phyloP scores from a whole-genome alignment of 345 rosid species.

The Citrus sp. region DNA sequence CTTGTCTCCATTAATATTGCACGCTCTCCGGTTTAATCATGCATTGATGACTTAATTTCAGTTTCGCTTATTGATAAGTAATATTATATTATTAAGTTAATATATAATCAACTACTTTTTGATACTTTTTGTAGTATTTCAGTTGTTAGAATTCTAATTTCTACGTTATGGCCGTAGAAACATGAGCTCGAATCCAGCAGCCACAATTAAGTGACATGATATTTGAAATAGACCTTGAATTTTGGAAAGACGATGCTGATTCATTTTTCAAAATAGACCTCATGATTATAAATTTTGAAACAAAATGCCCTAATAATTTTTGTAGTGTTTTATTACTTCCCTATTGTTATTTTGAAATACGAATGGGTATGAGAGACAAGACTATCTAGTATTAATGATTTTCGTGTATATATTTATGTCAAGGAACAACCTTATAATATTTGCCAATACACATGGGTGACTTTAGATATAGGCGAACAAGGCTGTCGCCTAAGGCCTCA shows the following conservation, averaged over 20 bases:
- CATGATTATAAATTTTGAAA: too few relatives aligned
- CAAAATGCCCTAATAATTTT: background rate
- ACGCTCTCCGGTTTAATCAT: too few relatives aligned
- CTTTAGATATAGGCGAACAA: too few relatives aligned
- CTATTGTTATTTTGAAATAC: background rate
- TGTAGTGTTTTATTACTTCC: background rate
- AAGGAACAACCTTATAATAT: background rate
- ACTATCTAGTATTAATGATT: background rate
- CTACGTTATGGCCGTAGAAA: background rate
- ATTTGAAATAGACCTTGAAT: too few relatives aligned
- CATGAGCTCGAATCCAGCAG: background rate
- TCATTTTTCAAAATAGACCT: background rate
- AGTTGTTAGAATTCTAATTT: background rate
- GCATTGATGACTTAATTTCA: too few relatives aligned
- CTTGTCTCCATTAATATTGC: background rate
- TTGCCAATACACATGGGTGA: background rate
- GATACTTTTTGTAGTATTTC: background rate
- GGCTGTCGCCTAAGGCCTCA: too few relatives aligned
- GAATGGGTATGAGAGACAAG: background rate
- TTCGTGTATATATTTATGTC: too few relatives aligned
- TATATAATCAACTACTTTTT: background rate
- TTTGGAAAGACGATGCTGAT: too few relatives aligned
- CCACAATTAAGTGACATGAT: background rate
- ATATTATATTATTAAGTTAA: too few relatives aligned
- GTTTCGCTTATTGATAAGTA: too few relatives aligned